phyloP scores from a whole-genome alignment of 2,329 filamentous ascomycete genomes.

The Nemania sp. region DNA sequence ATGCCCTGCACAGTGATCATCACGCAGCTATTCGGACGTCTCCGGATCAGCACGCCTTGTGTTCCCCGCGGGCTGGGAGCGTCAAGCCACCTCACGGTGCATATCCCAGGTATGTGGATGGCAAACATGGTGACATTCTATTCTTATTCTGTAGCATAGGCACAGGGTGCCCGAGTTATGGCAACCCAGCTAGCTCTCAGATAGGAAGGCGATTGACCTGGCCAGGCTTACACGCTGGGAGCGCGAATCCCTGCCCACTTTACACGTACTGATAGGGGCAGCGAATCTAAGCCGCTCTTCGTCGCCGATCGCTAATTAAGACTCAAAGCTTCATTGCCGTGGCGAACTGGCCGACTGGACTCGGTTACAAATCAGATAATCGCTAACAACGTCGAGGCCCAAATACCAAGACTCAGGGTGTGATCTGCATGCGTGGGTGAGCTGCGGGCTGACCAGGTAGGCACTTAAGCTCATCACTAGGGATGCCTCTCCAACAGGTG shows the following conservation, averaged over 20 bases:
- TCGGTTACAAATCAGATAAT: not conserved
- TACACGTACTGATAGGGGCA: not conserved
- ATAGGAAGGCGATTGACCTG: constrained; percentile 21
- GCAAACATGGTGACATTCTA: not conserved
- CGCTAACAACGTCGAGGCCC: not conserved
- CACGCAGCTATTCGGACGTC: constrained; percentile 15
- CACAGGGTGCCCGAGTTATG: not conserved
- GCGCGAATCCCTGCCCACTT: not conserved
- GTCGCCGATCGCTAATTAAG: not conserved
- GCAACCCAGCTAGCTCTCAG: constrained; percentile 11
- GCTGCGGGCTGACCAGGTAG: too few relatives aligned
- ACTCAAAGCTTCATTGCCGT: too few relatives aligned
- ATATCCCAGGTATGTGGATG: constrained; percentile 1
- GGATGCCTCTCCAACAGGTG: not conserved
- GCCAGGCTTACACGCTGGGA: constrained; percentile 14
- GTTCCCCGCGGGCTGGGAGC: not conserved
- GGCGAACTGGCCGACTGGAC: too few relatives aligned
- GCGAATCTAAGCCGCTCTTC: not conserved
- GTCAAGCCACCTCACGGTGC: not conserved
- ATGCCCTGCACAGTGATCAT: constrained; percentile 12
- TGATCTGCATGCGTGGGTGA: too few relatives aligned
- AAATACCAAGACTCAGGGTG: too few relatives aligned
- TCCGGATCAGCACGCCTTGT: constrained; percentile 23
- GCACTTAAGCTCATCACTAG: not conserved
- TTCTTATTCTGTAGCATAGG: too few relatives aligned